Percentiles rank a stretch among this genome's conserved stretches.
These are phyloP conservation scores for Picea sitchensis DNA, from an alignment of 75 land plant genomes.

Conservation along the genomic window DNA sequence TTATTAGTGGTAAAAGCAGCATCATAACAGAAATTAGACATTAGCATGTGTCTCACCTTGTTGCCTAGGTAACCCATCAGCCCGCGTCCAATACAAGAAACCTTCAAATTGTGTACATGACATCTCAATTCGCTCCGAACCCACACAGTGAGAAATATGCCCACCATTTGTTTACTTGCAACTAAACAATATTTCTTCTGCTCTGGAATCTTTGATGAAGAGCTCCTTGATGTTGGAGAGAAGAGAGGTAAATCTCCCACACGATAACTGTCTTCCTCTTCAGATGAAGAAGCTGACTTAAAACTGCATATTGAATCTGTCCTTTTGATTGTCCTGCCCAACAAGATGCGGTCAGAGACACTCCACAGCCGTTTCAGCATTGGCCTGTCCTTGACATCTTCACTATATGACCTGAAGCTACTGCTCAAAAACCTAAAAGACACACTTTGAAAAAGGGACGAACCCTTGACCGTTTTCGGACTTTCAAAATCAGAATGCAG, in stretches of 20 bases:
- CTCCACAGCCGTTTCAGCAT: slow-evolving; percentile 53
- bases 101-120: slow-evolving; percentile 76
- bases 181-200: slow-evolving; percentile 50
- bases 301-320: slow-evolving; percentile 31
- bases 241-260: slow-evolving; percentile 36
- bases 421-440: slow-evolving; percentile 46
- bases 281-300: slow-evolving; percentile 47
- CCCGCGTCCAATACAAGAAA: slow-evolving; percentile 89
- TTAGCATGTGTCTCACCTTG: slow-evolving; percentile 50
- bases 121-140: slow-evolving; percentile 64
- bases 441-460: slow-evolving; percentile 45
- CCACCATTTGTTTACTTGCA: slow-evolving; percentile 98
- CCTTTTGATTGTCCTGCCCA: slow-evolving; percentile 38
- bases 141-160: slow-evolving; percentile 93
- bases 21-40: background rate
- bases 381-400: slow-evolving; percentile 29
- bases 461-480: slow-evolving; percentile 23
- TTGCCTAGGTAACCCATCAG: slow-evolving; percentile 97
- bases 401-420: slow-evolving; percentile 43
- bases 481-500: no score
- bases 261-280: slow-evolving; percentile 35
- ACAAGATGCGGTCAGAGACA: slow-evolving; percentile 51
- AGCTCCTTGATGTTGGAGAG: slow-evolving; percentile 49
- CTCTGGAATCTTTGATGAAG: slow-evolving; percentile 27
- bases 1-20: background rate